phyloP scores from a whole-genome alignment of 306 rosid species.

The Cicer pinnatifidum region DNA sequence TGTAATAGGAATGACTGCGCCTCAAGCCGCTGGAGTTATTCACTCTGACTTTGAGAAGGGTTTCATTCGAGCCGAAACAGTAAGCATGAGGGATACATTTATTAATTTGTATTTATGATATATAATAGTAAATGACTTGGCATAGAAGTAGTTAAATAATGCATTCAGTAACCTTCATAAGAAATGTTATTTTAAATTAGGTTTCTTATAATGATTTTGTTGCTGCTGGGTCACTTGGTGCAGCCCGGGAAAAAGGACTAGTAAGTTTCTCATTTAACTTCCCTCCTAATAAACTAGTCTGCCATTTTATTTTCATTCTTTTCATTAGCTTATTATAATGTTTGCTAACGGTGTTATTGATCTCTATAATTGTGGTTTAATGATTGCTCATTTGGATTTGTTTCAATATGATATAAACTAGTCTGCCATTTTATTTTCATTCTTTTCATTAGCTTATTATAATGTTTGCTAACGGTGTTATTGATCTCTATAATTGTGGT shows the following conservation, averaged over 20 bases:
- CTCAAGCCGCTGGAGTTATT: slow-evolving; percentile 99
- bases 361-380: slow-evolving; percentile 22
- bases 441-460: slow-evolving; percentile 10
- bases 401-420: slow-evolving; percentile 21
- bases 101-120: slow-evolving; percentile 13
- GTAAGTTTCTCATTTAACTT: slow-evolving; percentile 62
- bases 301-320: neutral
- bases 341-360: slow-evolving; percentile 19
- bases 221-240: slow-evolving; percentile 85
- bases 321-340: slow-evolving; percentile 11
- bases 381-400: slow-evolving; percentile 20
- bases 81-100: slow-evolving; percentile 50
- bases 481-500: slow-evolving; percentile 30
- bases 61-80: slow-evolving; percentile 96
- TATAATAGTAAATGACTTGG: slow-evolving; percentile 26
- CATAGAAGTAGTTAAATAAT: neutral
- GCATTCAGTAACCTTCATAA: slow-evolving; percentile 3
- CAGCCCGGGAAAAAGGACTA: slow-evolving; percentile 91
- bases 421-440: slow-evolving; percentile 4
- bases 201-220: slow-evolving; percentile 85
- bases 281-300: slow-evolving; percentile 18
- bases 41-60: slow-evolving; percentile 99
- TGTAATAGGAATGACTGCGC: slow-evolving; percentile 93
- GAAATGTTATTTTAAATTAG: slow-evolving; percentile 49
- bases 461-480: neutral